A percentile compares a stretch with the other conserved stretches of the same genome.
Conservation (phyloP, 768 basidiomycete genomes). For the Filobasidium floriforme region DNA sequence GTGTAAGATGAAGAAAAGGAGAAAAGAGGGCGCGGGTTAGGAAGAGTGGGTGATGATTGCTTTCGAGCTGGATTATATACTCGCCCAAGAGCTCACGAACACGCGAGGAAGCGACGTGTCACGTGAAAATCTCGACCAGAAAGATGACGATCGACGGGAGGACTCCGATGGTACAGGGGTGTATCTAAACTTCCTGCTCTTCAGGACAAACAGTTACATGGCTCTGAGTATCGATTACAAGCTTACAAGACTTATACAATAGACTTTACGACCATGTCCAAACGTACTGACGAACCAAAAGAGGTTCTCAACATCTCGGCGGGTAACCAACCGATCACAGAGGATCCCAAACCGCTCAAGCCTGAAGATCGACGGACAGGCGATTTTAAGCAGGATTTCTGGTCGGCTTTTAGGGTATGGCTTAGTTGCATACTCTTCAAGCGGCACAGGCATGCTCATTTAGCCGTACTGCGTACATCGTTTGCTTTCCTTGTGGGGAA, state of each 20-base stretch:
- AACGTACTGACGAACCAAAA: conserved; percentile 3
- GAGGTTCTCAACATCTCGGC: conserved; percentile 34
- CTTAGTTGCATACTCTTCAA: neutral
- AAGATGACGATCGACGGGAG: neutral
- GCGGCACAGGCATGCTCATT: neutral
- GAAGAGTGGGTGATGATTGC: neutral
- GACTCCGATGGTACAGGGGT: neutral
- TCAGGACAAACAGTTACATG: no score
- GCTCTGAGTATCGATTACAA: no score
- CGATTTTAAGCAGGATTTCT: conserved; percentile 29
- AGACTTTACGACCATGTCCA: neutral
- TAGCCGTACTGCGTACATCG: no score
- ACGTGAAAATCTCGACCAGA: neutral
- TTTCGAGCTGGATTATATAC: neutral
- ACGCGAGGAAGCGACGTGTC: neutral
- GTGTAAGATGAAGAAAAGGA: no score
- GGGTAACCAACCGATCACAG: conserved; percentile 29
- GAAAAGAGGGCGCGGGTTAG: no score
- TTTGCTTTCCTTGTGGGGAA: no score
- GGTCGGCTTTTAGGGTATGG: conserved; percentile 31
- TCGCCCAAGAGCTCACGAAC: neutral
- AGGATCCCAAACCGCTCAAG: conserved; percentile 19
- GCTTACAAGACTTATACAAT: no score
- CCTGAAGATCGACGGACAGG: conserved; percentile 33
- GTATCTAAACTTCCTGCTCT: no score